A percentile compares a stretch with the other conserved stretches of the same genome.
These are phyloP conservation scores for Abrus pulchellus DNA, from an alignment of 306 rosid species.

Conservation along the genomic window DNA sequence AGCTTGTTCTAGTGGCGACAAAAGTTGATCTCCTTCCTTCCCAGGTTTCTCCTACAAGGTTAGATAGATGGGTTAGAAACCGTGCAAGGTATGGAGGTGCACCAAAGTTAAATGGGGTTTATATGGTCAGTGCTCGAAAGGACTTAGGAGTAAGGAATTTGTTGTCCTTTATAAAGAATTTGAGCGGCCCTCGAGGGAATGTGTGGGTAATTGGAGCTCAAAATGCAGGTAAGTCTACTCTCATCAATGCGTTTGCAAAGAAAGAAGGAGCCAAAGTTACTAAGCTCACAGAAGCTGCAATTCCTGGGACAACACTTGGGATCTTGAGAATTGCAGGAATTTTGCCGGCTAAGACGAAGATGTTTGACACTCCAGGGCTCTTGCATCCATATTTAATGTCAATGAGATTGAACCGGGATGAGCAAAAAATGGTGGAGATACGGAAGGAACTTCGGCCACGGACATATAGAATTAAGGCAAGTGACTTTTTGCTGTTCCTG, in stretches of 20 bases:
- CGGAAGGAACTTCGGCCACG: constrained; percentile 94
- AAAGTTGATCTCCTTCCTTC: constrained; percentile 93
- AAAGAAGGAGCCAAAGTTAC: constrained; percentile 81
- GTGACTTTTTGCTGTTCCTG: constrained; percentile 43
- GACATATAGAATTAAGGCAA: constrained; percentile 84
- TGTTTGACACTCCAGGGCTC: constrained; percentile 96
- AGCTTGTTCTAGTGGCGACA: constrained; percentile 93
- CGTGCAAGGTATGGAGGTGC: constrained; percentile 85
- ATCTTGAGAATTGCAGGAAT: constrained; percentile 88
- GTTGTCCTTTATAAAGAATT: constrained; percentile 75
- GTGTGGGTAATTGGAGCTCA: constrained; percentile 98
- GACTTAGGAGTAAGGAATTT: constrained; percentile 84
- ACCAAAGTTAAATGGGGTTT: constrained; percentile 80
- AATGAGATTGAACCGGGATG: constrained; percentile 83
- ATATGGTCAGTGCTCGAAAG: constrained; percentile 83
- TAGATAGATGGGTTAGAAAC: constrained; percentile 90
- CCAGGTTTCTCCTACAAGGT: constrained; percentile 85
- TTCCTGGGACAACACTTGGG: constrained; percentile 96
- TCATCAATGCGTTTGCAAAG: constrained; percentile 82
- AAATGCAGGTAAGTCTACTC: constrained; percentile 97
- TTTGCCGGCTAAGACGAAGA: constrained; percentile 88
- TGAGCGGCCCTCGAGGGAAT: constrained; percentile 96
- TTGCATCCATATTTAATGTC: constrained; percentile 83
- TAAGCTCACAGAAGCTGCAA: constrained; percentile 92
- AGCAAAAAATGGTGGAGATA: constrained; percentile 91